These are phyloP conservation scores for Pythium coloratum DNA, from an alignment of 352 stramenopile species.

Conservation along the genomic window DNA sequence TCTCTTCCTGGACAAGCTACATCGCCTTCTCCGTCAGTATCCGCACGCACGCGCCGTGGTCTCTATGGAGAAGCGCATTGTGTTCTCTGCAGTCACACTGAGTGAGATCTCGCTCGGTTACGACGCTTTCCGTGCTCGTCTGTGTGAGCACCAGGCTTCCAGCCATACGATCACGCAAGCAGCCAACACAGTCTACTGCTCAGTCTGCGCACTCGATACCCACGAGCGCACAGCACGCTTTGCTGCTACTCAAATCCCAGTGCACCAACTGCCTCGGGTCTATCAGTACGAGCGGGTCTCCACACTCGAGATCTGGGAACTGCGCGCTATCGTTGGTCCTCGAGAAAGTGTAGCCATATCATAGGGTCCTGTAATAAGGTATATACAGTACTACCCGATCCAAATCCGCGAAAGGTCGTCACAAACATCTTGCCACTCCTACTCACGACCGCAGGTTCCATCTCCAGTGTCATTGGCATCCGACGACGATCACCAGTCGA, in stretches of 20 bases:
- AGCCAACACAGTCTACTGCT: slow-evolving; percentile 19
- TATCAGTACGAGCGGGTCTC: slow-evolving; percentile 49
- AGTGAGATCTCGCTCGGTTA: slow-evolving; percentile 50
- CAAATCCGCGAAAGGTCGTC: slow-evolving; percentile 15
- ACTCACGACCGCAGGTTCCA: neutral
- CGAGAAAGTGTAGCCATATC: slow-evolving; percentile 21
- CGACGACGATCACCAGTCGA: slow-evolving; percentile 6
- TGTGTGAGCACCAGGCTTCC: slow-evolving; percentile 33
- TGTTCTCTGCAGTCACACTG: slow-evolving; percentile 60
- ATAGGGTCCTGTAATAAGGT: slow-evolving; percentile 1
- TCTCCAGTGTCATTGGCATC: neutral
- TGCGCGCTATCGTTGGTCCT: slow-evolving; percentile 31
- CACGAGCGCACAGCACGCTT: slow-evolving; percentile 28
- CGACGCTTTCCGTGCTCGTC: slow-evolving; percentile 48
- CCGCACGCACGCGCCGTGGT: slow-evolving; percentile 31
- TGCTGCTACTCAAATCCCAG: slow-evolving; percentile 25
- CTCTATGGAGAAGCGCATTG: slow-evolving; percentile 42
- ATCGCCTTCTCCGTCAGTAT: slow-evolving; percentile 37
- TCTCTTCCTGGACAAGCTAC: slow-evolving; percentile 43
- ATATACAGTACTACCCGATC: slow-evolving; percentile 6
- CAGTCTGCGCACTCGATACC: slow-evolving; percentile 11
- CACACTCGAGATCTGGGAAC: slow-evolving; percentile 47
- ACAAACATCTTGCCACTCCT: neutral
- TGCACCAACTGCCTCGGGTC: slow-evolving; percentile 31
- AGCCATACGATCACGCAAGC: neutral